These are phyloP conservation scores for Annulohypoxylon moriforme DNA, from an alignment of 495 filamentous ascomycete species.

Conservation along the genomic window DNA sequence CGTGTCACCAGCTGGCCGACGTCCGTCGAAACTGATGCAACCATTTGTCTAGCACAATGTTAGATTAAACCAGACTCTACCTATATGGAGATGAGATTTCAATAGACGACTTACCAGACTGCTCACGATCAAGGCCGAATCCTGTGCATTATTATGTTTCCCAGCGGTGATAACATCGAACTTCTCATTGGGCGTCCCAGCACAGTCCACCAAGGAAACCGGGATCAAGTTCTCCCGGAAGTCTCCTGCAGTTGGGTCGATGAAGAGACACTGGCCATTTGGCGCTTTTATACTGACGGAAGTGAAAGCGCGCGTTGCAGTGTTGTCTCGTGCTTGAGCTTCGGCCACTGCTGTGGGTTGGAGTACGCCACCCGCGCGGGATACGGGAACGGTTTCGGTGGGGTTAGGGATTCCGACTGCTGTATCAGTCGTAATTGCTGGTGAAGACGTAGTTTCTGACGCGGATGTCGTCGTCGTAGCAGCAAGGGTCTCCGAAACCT, in stretches of 20 bases:
- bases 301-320: slow-evolving; percentile 61
- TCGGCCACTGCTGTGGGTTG: slow-evolving; percentile 62
- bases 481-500: slow-evolving; percentile 10
- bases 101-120: slow-evolving; percentile 45
- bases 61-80: slow-evolving; percentile 4
- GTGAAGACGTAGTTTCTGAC: slow-evolving; percentile 11
- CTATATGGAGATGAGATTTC: not conserved
- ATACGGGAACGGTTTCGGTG: slow-evolving; percentile 61
- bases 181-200: slow-evolving; percentile 61
- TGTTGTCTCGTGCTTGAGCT: slow-evolving; percentile 58
- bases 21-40: slow-evolving; percentile 62
- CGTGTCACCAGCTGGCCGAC: slow-evolving; percentile 57
- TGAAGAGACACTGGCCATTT: slow-evolving; percentile 63
- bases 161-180: slow-evolving; percentile 66
- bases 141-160: slow-evolving; percentile 57
- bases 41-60: slow-evolving; percentile 53
- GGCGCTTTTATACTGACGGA: slow-evolving; percentile 59
- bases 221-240: slow-evolving; percentile 68
- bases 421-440: slow-evolving; percentile 5
- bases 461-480: slow-evolving; percentile 21
- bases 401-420: slow-evolving; percentile 55
- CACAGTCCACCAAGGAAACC: slow-evolving; percentile 57
- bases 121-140: slow-evolving; percentile 61
- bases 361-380: slow-evolving; percentile 60
- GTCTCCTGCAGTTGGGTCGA: slow-evolving; percentile 65